Base-by-base conservation (phyloP, 345 rosid species). In the Hibiscus mutabilis region DNA sequence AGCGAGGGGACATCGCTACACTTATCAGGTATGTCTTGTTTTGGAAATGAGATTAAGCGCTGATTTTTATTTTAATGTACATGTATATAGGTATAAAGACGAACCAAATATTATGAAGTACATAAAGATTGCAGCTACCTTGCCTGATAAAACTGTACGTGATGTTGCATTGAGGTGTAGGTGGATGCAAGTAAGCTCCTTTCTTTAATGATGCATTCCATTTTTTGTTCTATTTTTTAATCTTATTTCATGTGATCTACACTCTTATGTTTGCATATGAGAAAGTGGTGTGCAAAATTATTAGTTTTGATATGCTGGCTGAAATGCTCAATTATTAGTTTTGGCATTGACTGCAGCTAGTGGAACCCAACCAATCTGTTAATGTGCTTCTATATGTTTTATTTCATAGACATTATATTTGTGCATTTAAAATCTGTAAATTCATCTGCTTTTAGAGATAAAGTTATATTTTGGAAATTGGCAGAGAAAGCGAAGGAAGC, bases 121-220 rank as follows among this genome's bases (percentile, higher is more conserved):
- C 80, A 83, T 95, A 65, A 92, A 89, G 77, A 86, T 95, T 76
- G 99, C 97, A 2, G 90, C 90, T 27, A 80, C 80, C 67, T 81
- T 95, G 75, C 97, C 76, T 60, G 89, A 90, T 47, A 95, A 95
- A 86, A 86, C 89, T 15, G 97, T 95, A 9, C 89, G 99, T 19
- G 99, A 95, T 83, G 97, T 95, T 82, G 97, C 99, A 60, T 77
- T 95, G 85, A 87, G 97, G 85, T 92, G 99, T 82, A 85, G 97
- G 74, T 95, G 97, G 97, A 81, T 90, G 92, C 86, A 82, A 66
- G 99, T 95, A 84, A 77, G 89, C 75, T 77, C 52, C 72, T 71
- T 75, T 57, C 70, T 71, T 25, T 75, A 68, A 16, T 52, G 18
- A 69, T 73, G 75, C 35, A 24, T 61, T 72, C 14, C 35, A 21